Evolutionary conservation across 257 asterid species (phyloP), one percentile per base, ranked within the genome.

Genomic region (Solanum clarkiae): DNA sequence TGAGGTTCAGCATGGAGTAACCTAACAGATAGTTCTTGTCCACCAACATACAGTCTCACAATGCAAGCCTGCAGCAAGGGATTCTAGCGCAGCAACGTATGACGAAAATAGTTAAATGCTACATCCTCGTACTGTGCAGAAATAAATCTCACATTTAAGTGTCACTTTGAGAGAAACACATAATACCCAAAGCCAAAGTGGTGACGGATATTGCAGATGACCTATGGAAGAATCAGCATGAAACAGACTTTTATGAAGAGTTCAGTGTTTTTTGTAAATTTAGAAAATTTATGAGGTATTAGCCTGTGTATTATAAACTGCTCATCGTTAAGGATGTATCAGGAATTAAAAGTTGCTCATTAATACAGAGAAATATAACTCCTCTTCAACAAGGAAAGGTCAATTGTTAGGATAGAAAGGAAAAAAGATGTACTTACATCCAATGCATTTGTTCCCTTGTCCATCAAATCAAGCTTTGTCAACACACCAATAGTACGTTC

Each of bases 381-480:
- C 65, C 49, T 53, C 63, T 79, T 79, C 83, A 16, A 53, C 29
- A 26, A 51, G 57, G 47, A 79, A 53, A 53, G 29, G 44, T 17
- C 83, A 26, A 49, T 51, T 29, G 17, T 29, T 53, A 53, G 26
- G 82, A 5, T 26, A 15, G 65, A 53, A 79, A 53, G 65, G 65
- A 53, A n/a, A 51, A 84, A 32, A 11, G 55, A 40, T 11, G 36
- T 10, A 45, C 89, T 85, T 84, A 90, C 92, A 69, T 90, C 91
- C 85, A 90, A 79, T 36, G 92, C 92, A 86, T 90, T 88, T 29
- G 92, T 90, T 84, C 92, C 92, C 84, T 77, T 88, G 74, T 90
- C 92, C 92, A 90, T 90, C 88, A 90, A 83, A 71, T 90, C 92
- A 81, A 90, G 84, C 84, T 90, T 90, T 55, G 92, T 90, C 87